These are phyloP conservation scores for Pyricularia grisea DNA, from an alignment of 2,329 filamentous ascomycete genomes.

Conservation along the genomic window DNA sequence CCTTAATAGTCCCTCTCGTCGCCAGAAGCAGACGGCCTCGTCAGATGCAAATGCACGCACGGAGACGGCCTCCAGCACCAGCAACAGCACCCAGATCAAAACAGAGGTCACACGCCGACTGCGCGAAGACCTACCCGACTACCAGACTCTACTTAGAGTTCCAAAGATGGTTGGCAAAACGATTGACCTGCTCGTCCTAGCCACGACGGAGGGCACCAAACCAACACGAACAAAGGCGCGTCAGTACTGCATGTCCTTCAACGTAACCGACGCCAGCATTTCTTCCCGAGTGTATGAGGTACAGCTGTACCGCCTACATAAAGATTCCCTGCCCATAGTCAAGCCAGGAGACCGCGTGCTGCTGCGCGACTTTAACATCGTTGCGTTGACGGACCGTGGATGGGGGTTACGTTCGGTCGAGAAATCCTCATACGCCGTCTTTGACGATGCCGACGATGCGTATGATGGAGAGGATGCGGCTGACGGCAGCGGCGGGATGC, in stretches of 20 bases:
- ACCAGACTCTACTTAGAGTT: conserved; percentile 40
- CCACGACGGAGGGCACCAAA: conserved; percentile 29
- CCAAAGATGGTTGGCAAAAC: conserved; percentile 37
- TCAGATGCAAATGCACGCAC: not conserved
- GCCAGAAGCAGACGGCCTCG: conserved; percentile 3
- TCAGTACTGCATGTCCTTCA: conserved; percentile 50
- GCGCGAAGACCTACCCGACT: conserved; percentile 41
- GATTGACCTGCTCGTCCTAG: conserved; percentile 46
- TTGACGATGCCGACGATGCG: conserved; percentile 26
- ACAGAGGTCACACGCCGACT: conserved; percentile 35
- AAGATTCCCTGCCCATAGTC: conserved; percentile 44
- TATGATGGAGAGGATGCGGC: not conserved
- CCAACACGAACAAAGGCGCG: conserved; percentile 46
- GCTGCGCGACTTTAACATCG: conserved; percentile 45
- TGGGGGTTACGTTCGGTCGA: conserved; percentile 47
- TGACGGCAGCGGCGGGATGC: conserved; percentile 14
- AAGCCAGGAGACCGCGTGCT: conserved; percentile 48
- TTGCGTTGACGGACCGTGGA: conserved; percentile 41
- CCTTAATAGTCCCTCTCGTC: conserved; percentile 19
- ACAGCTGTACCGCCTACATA: conserved; percentile 49
- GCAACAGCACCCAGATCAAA: conserved; percentile 24
- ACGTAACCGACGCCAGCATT: conserved; percentile 45
- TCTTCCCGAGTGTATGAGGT: conserved; percentile 41
- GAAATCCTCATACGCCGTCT: conserved; percentile 52
- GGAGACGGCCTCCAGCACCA: not conserved